Percentiles rank a stretch among this genome's conserved stretches.
These are phyloP conservation scores for Peronospora belbahrii DNA, from an alignment of 352 stramenopile genomes.

Conservation along the genomic window DNA sequence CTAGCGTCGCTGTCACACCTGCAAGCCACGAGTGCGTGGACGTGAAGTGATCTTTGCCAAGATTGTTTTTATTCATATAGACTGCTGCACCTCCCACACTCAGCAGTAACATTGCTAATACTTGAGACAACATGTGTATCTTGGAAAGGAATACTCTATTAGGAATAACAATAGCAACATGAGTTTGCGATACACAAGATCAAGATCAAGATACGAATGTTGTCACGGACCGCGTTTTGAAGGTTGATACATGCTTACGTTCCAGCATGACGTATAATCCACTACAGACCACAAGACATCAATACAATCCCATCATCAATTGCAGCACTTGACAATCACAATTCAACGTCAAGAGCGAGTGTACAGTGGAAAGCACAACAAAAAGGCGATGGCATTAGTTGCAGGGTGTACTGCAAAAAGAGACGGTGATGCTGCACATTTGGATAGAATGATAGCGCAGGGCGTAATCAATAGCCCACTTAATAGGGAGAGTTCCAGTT, in stretches of 20 bases:
- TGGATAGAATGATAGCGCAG: conserved; percentile 36
- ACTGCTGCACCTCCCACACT: conserved; percentile 29
- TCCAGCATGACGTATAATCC: conserved; percentile 55
- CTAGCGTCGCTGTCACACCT: conserved; percentile 30
- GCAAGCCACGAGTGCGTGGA: conserved; percentile 72
- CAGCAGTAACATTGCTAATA: conserved; percentile 42
- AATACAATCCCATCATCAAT: background rate
- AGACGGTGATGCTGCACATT: conserved; percentile 23
- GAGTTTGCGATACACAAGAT: background rate
- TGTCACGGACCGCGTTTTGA: conserved; percentile 35
- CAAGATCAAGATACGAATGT: background rate
- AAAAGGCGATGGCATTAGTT: conserved; percentile 49
- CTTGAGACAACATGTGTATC: conserved; percentile 43
- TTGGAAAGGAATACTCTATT: conserved; percentile 33
- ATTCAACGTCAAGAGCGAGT: background rate
- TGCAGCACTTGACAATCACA: background rate
- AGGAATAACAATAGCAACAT: background rate
- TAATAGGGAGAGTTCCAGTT: conserved; percentile 50
- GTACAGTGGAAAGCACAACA: conserved; percentile 52
- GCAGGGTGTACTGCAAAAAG: conserved; percentile 60
- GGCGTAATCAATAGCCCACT: conserved; percentile 42
- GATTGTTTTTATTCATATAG: conserved; percentile 54
- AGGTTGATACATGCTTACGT: conserved; percentile 39
- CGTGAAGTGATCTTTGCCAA: conserved; percentile 56
- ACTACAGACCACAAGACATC: conserved; percentile 8